Evolutionary conservation across 192 early-diverging fungal species (phyloP), one percentile per base, ranked within the genome.

Genomic region (Chytriomyces confervae): DNA sequence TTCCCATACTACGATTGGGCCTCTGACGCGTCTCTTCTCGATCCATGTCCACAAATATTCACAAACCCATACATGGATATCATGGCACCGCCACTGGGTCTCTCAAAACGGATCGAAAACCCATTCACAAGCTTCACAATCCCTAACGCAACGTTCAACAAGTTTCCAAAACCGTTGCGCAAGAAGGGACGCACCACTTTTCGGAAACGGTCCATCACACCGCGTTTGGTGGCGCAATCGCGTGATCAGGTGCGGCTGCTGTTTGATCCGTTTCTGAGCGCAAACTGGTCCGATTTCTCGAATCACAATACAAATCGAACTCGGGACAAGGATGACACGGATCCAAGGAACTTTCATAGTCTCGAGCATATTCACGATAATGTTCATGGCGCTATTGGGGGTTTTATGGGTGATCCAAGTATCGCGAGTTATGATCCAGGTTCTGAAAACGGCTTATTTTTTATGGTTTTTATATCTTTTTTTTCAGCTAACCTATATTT

Each of bases 361-460:
- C 50, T 72, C 27, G 69, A 72, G 57, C 57, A 72, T 49, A 61
- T 72, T 23, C 69, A 72, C 50, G 69, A 72, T 43, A 20, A 72
- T 57, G 51, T 72, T 3, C 69, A 72, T 60, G 69, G 48, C 8
- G 23, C 57, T 24, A 27, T 72, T 43, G 69, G 69, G 8, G 69
- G 69, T 24, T 45, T 57, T 51, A 72, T 72, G 69, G 69, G 69
- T 2, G 23, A 60, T 53, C 50, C 69, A 7, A 51, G 23, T 23
- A 23, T 72, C 16, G 69, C 69, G 13, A 51, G 50, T 16, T 72
- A 60, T 44, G 69, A 72, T 29, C 69, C 69, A 18, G 36, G 36
- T 36, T 36, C 4, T 4, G 24, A 27, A 27, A 27, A 27, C 36
- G 3, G 36, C 36, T 36, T 36, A 36, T 36, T 36, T 36, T 36